Base-by-base conservation (phyloP, 768 basidiomycete species). In the Boletus huronensis region DNA sequence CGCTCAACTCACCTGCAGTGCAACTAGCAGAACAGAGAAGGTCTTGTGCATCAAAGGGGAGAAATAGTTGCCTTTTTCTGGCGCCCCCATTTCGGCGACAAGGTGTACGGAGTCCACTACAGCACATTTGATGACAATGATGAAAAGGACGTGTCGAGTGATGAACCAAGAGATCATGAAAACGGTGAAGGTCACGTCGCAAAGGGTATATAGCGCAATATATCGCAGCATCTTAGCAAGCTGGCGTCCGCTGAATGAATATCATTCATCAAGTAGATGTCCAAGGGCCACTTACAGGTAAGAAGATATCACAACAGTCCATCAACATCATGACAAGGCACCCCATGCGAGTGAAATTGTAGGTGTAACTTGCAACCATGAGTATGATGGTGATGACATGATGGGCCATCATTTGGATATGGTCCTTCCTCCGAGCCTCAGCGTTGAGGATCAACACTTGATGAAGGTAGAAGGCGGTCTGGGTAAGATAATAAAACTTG, bases 171-270 rank as follows among this genome's bases (percentile, higher is more conserved):
- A 89, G 21, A 94, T 48, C 64, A 98, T 79, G 77, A 96, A 99
- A 58, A 80, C 63, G 29, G 76, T 88, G 66, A 99, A 98, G 0
- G 82, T 79, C 25, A 74, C 62, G 70, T 98, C 94, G 51, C 88
- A 89, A 14, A 82, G 67, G 19, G 80, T 71, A 60, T 82, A 80
- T 39, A 85, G 70, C 16, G 75, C 75, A n/a, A 95, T 76, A 71
- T 98, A 99, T 53, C 87, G 86, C 58, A 90, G 72, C 90, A 98
- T 96, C 72, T 99, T 99, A 10, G 93, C 96, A 58, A 90, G 69
- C 93, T 96, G 56, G 53, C 6, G 17, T 34, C n/a, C 14, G 32
- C 26, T 11, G 54, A 47, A 41, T 55, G 36, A 60, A 44, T 60
- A 21, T 42, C 46, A 40, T 23, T 13, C 13, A 1, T 26, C 36